These are phyloP conservation scores for Echinochloa phyllopogon DNA, from an alignment of 176 grass and related monocot genomes.

Conservation along the genomic window DNA sequence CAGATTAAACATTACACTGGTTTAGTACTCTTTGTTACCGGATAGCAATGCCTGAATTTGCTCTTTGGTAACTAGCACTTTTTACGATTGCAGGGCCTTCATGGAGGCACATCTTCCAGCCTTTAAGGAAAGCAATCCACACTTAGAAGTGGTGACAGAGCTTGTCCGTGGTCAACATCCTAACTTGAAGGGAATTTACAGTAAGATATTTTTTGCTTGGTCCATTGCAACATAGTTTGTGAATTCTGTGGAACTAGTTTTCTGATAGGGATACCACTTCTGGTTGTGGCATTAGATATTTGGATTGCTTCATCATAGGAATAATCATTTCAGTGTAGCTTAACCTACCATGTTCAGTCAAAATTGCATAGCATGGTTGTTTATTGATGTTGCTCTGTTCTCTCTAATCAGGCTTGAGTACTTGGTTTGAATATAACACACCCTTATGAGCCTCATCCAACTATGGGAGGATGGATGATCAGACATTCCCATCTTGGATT, in stretches of 20 bases:
- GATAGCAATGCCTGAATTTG: slow-evolving; percentile 12
- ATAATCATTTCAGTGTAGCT: neutral
- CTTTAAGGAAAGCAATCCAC: slow-evolving; percentile 43
- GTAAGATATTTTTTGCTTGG: slow-evolving; percentile 56
- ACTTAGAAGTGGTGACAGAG: slow-evolving; percentile 35
- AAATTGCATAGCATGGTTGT: neutral
- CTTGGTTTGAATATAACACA: neutral
- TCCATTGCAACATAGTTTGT: neutral
- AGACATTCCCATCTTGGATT: neutral
- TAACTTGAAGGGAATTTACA: slow-evolving; percentile 88
- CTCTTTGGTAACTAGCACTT: neutral
- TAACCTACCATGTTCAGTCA: neutral
- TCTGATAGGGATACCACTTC: neutral
- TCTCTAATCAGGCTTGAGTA: neutral
- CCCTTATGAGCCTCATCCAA: too few species aligned
- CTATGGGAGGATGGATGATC: neutral
- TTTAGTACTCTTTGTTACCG: neutral
- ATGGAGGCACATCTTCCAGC: slow-evolving; percentile 78
- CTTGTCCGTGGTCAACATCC: slow-evolving; percentile 66
- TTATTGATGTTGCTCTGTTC: neutral
- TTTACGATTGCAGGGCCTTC: slow-evolving; percentile 69
- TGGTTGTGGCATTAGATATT: neutral
- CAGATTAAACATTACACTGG: neutral
- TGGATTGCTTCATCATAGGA: neutral
- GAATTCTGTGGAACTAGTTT: neutral